These are phyloP conservation scores for Kodamaea suecica DNA, from an alignment of 1,139 yeast species.

Conservation along the genomic window DNA sequence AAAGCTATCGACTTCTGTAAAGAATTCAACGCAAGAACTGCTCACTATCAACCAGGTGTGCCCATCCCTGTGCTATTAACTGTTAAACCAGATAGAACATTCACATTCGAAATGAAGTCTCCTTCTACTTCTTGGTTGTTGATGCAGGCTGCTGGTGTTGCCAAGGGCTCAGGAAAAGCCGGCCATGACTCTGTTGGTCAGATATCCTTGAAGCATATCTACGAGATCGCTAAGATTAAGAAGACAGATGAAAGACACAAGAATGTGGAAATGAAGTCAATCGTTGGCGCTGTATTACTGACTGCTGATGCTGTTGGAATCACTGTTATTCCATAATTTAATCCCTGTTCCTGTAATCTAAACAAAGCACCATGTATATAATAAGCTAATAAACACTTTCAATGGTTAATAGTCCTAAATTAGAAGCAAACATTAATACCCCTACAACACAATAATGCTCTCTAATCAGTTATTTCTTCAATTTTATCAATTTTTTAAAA, in stretches of 20 bases:
- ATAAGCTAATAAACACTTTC: too few species aligned
- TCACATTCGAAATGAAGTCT: slow-evolving; percentile 79
- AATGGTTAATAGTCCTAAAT: too few species aligned
- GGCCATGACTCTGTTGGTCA: slow-evolving; percentile 57
- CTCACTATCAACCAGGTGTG: slow-evolving; percentile 75
- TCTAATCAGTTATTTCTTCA: too few species aligned
- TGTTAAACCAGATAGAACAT: slow-evolving; percentile 89
- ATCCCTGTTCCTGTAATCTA: neutral
- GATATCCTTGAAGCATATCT: slow-evolving; percentile 81
- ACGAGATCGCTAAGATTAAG: slow-evolving; percentile 93
- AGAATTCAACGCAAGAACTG: slow-evolving; percentile 96
- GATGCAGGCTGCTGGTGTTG: slow-evolving; percentile 78
- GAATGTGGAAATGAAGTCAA: slow-evolving; percentile 64
- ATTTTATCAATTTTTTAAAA: too few species aligned
- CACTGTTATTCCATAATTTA: slow-evolving; percentile 60
- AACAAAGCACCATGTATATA: neutral
- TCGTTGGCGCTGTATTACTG: slow-evolving; percentile 79
- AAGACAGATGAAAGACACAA: slow-evolving; percentile 81
- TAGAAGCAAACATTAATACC: too few species aligned
- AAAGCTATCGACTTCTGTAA: slow-evolving; percentile 98
- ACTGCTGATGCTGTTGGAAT: slow-evolving; percentile 89
- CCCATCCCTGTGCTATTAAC: slow-evolving; percentile 87
- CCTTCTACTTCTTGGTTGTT: slow-evolving; percentile 92
- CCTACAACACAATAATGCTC: too few species aligned
- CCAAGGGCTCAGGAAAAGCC: slow-evolving; percentile 70